phyloP scores from a whole-genome alignment of 129 eudicot species.

The Dittrichia graveolens region DNA sequence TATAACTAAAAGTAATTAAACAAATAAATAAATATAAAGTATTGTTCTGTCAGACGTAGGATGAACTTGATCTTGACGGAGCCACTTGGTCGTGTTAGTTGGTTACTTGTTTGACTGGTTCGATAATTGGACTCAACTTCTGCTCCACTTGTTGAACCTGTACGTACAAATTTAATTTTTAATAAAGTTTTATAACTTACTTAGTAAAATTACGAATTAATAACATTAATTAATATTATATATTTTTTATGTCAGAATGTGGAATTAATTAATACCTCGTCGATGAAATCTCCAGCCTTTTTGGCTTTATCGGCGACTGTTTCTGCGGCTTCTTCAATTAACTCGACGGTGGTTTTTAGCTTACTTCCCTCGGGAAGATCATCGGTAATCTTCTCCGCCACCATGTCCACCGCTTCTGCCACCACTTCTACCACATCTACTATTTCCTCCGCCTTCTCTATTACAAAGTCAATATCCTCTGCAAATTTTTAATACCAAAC shows the following conservation, averaged over 20 bases:
- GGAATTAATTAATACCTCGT: slow-evolving; percentile 30
- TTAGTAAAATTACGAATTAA: neutral
- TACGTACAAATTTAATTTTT: too few species aligned
- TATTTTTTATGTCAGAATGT: neutral
- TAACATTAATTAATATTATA: too few species aligned
- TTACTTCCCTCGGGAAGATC: slow-evolving; percentile 39
- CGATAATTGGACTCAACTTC: slow-evolving; percentile 34
- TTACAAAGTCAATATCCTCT: slow-evolving; percentile 41
- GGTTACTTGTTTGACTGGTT: slow-evolving; percentile 34
- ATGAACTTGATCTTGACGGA: slow-evolving; percentile 4
- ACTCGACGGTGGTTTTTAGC: slow-evolving; percentile 33
- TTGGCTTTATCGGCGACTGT: slow-evolving; percentile 36
- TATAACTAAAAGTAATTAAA: neutral
- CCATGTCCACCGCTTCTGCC: slow-evolving; percentile 54
- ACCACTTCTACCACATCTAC: slow-evolving; percentile 43
- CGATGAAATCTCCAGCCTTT: slow-evolving; percentile 36
- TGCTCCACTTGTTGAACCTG: slow-evolving; percentile 45
- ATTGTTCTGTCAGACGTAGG: neutral
- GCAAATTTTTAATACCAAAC: slow-evolving; percentile 11
- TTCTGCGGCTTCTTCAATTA: slow-evolving; percentile 42
- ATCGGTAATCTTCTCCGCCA: slow-evolving; percentile 39
- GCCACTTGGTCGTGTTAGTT: neutral
- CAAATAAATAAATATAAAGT: neutral
- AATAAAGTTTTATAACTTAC: neutral
- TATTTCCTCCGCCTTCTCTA: slow-evolving; percentile 40